These are phyloP conservation scores for Halenospora varia DNA, from an alignment of 495 filamentous ascomycete genomes.

Conservation along the genomic window DNA sequence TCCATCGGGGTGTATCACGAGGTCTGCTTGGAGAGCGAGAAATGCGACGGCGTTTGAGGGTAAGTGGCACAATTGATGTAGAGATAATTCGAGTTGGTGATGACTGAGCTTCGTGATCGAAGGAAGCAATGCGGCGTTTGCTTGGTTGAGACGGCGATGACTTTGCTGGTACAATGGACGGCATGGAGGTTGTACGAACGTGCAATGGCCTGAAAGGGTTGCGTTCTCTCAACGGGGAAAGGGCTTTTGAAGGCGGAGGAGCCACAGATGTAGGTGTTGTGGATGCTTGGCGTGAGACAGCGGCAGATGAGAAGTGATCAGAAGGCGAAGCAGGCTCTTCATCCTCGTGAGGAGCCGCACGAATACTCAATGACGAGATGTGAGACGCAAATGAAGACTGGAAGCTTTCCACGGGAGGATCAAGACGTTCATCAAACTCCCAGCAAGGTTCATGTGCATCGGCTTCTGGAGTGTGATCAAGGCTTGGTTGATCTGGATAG, in stretches of 20 bases:
- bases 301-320: constrained; percentile 22
- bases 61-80: not conserved
- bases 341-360: constrained; percentile 13
- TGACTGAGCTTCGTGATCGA: constrained; percentile 19
- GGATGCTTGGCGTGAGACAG: constrained; percentile 19
- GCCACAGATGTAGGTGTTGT: constrained; percentile 25
- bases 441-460: constrained; percentile 56
- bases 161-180: constrained; percentile 25
- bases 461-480: constrained; percentile 46
- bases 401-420: constrained; percentile 36
- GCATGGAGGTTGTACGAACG: constrained; percentile 46
- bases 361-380: constrained; percentile 31
- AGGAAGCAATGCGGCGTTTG: constrained; percentile 25
- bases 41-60: constrained; percentile 21
- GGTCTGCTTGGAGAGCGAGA: constrained; percentile 36
- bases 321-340: constrained; percentile 29
- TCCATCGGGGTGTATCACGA: constrained; percentile 44
- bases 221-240: constrained; percentile 33
- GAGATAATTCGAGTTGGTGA: constrained; percentile 8
- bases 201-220: constrained; percentile 35
- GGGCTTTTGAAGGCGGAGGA: constrained; percentile 28
- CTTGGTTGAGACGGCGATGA: constrained; percentile 4
- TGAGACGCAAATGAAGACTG: constrained; percentile 35
- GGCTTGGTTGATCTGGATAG: constrained; percentile 39
- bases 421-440: constrained; percentile 48